A percentile compares a stretch with the other conserved stretches of the same genome.
Conservation (phyloP, 495 filamentous ascomycete species). For the Podospora bellae-mahoneyi region DNA sequence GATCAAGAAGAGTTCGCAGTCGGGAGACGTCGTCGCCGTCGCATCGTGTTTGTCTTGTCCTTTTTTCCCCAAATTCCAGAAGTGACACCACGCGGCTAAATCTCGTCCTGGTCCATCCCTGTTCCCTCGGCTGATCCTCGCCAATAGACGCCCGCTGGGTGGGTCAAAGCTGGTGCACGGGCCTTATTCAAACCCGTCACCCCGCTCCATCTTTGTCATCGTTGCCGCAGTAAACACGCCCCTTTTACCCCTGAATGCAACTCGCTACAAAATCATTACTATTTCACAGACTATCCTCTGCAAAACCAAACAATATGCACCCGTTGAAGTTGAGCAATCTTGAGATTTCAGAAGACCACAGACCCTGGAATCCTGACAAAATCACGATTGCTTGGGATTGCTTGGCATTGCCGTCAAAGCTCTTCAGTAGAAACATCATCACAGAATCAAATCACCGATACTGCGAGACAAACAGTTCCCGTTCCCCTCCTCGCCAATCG, state of each 20-base stretch:
- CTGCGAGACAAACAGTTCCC: not conserved
- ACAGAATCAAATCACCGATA: not conserved
- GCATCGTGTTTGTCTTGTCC: not conserved
- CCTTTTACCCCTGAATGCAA: not conserved
- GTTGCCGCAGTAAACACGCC: not conserved
- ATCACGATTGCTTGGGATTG: too few relatives aligned
- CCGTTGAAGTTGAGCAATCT: too few relatives aligned
- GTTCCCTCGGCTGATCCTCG: slow-evolving; percentile 8
- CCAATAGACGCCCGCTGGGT: not conserved
- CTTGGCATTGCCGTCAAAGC: not conserved
- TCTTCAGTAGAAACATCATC: not conserved
- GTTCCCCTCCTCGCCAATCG: not conserved
- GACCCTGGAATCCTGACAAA: too few relatives aligned
- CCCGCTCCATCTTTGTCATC: not conserved
- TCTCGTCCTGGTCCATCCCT: not conserved
- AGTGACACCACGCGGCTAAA: slow-evolving; percentile 6
- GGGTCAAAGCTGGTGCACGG: not conserved
- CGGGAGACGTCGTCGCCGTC: not conserved
- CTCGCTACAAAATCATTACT: not conserved
- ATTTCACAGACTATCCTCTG: not conserved
- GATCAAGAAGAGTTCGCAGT: not conserved
- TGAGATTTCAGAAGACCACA: too few relatives aligned
- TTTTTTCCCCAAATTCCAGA: not conserved
- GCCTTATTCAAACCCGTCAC: not conserved
- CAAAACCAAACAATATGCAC: not conserved